phyloP scores from a whole-genome alignment of 1,284 basidiomycete species.

The Gymnopus androsaceus region DNA sequence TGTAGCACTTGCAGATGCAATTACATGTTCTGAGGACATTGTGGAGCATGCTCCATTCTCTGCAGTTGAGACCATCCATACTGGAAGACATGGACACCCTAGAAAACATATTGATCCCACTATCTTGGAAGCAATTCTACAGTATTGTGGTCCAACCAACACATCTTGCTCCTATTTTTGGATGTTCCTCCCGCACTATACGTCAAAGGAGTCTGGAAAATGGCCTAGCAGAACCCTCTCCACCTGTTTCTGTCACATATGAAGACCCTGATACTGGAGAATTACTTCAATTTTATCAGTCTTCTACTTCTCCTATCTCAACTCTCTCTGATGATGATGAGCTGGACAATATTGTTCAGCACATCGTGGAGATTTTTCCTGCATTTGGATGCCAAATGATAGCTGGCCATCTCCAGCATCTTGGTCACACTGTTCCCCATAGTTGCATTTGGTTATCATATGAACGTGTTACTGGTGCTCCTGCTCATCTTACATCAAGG shows the following conservation, averaged over 20 bases:
- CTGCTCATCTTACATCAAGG: not conserved
- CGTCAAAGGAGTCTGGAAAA: constrained; percentile 14
- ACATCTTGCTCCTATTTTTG: constrained; percentile 5
- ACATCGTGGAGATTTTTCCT: constrained; percentile 10
- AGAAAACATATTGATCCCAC: constrained; percentile 1
- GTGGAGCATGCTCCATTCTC: not conserved
- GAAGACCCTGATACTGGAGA: constrained; percentile 15
- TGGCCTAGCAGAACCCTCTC: constrained; percentile 16
- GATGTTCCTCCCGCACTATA: constrained; percentile 23
- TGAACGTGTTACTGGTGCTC: not conserved
- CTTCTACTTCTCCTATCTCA: constrained; percentile 6
- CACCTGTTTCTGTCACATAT: constrained; percentile 14
- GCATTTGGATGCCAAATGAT: constrained; percentile 25
- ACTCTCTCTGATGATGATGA: constrained; percentile 8
- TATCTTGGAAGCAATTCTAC: not conserved
- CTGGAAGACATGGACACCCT: not conserved
- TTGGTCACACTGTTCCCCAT: constrained; percentile 13
- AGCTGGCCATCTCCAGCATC: constrained; percentile 20
- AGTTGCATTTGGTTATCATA: constrained; percentile 1
- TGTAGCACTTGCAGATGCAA: not conserved
- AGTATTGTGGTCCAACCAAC: not conserved
- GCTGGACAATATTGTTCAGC: constrained; percentile 17
- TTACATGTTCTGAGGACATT: not conserved
- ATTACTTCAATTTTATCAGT: not conserved
- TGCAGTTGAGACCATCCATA: not conserved